A percentile compares a stretch with the other conserved stretches of the same genome.
Evolutionary conservation across 202 grass and related monocot genomes (phyloP).

Genomic region (Setaria italica): DNA sequence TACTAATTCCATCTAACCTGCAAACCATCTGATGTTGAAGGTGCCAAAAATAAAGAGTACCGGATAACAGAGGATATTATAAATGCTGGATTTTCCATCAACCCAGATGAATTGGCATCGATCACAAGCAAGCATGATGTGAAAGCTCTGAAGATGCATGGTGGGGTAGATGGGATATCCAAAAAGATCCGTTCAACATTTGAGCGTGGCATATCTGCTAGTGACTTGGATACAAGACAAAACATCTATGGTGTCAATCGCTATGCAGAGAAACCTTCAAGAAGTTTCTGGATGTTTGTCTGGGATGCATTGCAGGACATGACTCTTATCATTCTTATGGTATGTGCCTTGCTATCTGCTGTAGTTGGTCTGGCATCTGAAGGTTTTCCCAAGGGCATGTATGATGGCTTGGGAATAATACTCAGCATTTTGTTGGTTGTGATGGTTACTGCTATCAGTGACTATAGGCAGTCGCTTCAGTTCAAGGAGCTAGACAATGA

Average conservation of each 20-base stretch:
- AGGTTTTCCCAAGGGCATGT: constrained; percentile 83
- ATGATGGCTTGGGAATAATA: constrained; percentile 82
- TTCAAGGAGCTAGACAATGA: constrained; percentile 92
- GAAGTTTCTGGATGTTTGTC: constrained; percentile 82
- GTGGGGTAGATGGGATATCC: constrained; percentile 62
- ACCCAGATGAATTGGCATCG: constrained; percentile 72
- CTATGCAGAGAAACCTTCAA: constrained; percentile 68
- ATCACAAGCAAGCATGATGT: constrained; percentile 71
- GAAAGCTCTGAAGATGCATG: constrained; percentile 67
- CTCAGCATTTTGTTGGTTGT: constrained; percentile 84
- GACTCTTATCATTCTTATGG: constrained; percentile 82
- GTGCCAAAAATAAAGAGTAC: constrained; percentile 60
- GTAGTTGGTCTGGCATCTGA: constrained; percentile 74
- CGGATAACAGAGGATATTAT: constrained; percentile 63
- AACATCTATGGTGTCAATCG: constrained; percentile 69
- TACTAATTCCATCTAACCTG: constrained; percentile 30
- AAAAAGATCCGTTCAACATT: constrained; percentile 59
- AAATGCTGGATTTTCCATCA: constrained; percentile 68
- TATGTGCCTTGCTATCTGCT: constrained; percentile 77
- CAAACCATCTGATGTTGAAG: constrained; percentile 38
- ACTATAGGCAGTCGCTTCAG: constrained; percentile 83
- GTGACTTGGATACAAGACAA: constrained; percentile 63
- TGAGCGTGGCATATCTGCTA: constrained; percentile 49
- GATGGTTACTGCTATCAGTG: constrained; percentile 82
- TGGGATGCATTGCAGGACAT: constrained; percentile 86